A percentile compares a stretch with the other conserved stretches of the same genome.
phyloP scores from a whole-genome alignment of 2,329 filamentous ascomycete species.

The Rhynchosporium agropyri region DNA sequence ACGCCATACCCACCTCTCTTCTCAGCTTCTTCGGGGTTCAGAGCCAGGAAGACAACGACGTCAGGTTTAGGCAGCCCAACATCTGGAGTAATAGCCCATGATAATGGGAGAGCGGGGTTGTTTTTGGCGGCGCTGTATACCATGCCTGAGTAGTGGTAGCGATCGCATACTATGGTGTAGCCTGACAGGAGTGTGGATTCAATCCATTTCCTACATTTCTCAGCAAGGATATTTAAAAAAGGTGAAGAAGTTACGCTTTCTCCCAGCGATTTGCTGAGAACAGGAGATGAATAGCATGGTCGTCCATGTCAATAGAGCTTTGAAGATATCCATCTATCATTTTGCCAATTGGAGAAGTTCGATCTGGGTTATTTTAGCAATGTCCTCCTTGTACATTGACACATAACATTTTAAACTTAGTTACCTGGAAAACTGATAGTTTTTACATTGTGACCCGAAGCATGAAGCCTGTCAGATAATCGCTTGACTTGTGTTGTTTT shows the following conservation, averaged over 20 bases:
- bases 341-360: slow-evolving; percentile 67
- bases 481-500: slow-evolving; percentile 71
- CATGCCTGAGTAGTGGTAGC: slow-evolving; percentile 93
- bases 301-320: slow-evolving; percentile 61
- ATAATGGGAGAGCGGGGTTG: slow-evolving; percentile 67
- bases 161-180: slow-evolving; percentile 79
- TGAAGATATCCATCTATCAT: slow-evolving; percentile 70
- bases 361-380: slow-evolving; percentile 49
- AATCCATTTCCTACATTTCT: slow-evolving; percentile 51
- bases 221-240: not conserved
- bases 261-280: slow-evolving; percentile 79
- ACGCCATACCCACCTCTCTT: slow-evolving; percentile 83
- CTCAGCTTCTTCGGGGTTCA: slow-evolving; percentile 72
- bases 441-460: slow-evolving; percentile 54
- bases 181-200: slow-evolving; percentile 61
- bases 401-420: slow-evolving; percentile 9
- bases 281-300: slow-evolving; percentile 72
- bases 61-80: slow-evolving; percentile 86
- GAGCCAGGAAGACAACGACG: slow-evolving; percentile 82
- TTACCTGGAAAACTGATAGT: slow-evolving; percentile 69
- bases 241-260: slow-evolving; percentile 33
- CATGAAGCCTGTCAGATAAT: slow-evolving; percentile 56
- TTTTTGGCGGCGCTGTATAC: slow-evolving; percentile 91
- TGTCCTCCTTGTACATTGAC: not conserved
- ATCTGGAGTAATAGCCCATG: slow-evolving; percentile 85